phyloP scores from a whole-genome alignment of 2,329 filamentous ascomycete genomes.

The Aureobasidium sp. region DNA sequence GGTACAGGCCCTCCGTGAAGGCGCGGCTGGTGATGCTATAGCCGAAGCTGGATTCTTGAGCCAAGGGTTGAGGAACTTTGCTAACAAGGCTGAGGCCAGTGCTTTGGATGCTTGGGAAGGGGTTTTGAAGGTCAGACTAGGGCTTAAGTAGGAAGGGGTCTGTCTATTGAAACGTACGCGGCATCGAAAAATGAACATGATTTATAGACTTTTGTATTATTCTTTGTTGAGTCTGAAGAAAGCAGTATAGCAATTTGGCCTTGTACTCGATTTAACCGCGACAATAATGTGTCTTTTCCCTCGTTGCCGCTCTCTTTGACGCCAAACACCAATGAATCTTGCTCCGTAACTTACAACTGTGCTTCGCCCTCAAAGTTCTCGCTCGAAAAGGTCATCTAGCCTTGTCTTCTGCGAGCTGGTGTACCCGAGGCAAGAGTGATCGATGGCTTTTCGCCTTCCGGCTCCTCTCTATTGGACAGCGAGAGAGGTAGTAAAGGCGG shows the following conservation, averaged over 20 bases:
- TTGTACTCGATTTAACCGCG: too few species aligned
- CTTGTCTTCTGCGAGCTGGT: background rate
- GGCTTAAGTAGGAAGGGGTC: background rate
- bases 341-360: background rate
- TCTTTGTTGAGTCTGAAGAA: too few species aligned
- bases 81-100: conserved; percentile 14
- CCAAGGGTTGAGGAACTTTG: conserved; percentile 7
- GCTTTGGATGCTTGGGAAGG: conserved; percentile 17
- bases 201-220: too few species aligned
- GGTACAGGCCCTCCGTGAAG: conserved; percentile 15
- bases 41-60: conserved; percentile 1
- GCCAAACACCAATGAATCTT: too few species aligned
- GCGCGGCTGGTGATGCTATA: conserved; percentile 8
- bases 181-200: background rate
- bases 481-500: background rate
- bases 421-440: background rate
- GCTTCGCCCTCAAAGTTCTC: background rate
- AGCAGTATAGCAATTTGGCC: too few species aligned
- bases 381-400: background rate
- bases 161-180: background rate
- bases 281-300: background rate
- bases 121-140: conserved; percentile 13
- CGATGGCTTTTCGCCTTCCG: background rate
- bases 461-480: background rate
- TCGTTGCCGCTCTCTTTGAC: background rate